phyloP scores from a whole-genome alignment of 2,329 filamentous ascomycete species.

The Claviceps purpurea region DNA sequence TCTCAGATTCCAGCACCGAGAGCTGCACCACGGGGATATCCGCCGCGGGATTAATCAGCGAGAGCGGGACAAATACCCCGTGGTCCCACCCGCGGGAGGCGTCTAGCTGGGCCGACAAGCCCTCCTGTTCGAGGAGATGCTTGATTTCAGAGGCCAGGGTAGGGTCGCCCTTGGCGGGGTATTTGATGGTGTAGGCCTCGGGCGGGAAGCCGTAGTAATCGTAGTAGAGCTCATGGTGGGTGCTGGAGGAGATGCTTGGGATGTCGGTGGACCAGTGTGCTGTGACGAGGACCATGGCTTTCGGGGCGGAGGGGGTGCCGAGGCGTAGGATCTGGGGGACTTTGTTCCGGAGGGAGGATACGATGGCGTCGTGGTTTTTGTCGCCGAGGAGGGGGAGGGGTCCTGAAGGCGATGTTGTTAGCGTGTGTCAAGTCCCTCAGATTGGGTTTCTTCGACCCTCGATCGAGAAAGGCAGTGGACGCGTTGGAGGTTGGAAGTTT shows the following conservation, averaged over 20 bases:
- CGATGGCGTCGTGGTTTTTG: conserved; percentile 35
- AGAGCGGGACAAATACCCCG: conserved; percentile 45
- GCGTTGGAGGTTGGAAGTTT: too few species aligned
- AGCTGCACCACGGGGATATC: conserved; percentile 43
- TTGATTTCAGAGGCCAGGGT: conserved; percentile 36
- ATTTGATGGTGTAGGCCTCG: conserved; percentile 40
- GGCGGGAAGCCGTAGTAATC: conserved; percentile 47
- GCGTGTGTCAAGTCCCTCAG: too few species aligned
- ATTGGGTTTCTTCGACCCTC: too few species aligned
- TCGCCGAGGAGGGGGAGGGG: conserved; percentile 46
- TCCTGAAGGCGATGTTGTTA: conserved; percentile 17
- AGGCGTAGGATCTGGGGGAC: conserved; percentile 44
- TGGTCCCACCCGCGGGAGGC: conserved; percentile 40
- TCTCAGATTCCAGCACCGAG: conserved; percentile 39
- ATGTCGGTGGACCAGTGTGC: conserved; percentile 40
- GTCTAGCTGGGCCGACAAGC: conserved; percentile 28
- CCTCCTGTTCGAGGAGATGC: conserved; percentile 30
- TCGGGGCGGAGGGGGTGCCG: conserved; percentile 32
- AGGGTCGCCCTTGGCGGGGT: conserved; percentile 42
- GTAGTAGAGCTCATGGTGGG: conserved; percentile 36
- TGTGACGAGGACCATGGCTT: conserved; percentile 42
- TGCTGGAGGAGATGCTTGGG: conserved; percentile 37
- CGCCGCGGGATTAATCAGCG: conserved; percentile 38
- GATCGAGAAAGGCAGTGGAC: too few species aligned
- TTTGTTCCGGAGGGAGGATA: conserved; percentile 35